phyloP scores from a whole-genome alignment of 768 basidiomycete species.

The Pulveroboletus sp. region DNA sequence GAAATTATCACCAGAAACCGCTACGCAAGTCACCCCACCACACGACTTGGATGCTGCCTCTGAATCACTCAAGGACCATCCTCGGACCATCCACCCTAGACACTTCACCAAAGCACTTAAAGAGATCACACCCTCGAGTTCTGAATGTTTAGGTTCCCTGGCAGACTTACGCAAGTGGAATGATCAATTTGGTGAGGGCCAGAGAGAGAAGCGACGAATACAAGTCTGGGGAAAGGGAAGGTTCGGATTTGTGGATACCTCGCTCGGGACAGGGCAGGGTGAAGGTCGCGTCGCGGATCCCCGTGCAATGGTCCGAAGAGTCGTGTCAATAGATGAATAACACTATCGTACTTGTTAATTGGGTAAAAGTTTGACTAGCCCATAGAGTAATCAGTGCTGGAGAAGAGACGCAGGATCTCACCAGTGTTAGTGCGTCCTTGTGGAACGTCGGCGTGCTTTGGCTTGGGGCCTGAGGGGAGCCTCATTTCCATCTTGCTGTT shows the following conservation, averaged over 20 bases:
- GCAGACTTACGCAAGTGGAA: constrained; percentile 84
- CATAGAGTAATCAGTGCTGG: constrained; percentile 1
- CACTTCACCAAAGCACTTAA: constrained; percentile 83
- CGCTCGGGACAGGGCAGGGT: constrained; percentile 28
- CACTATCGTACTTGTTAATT: constrained; percentile 19
- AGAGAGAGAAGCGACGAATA: constrained; percentile 56
- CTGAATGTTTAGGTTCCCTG: constrained; percentile 73
- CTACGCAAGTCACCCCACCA: not conserved
- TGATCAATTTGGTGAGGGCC: constrained; percentile 89
- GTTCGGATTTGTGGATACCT: constrained; percentile 75
- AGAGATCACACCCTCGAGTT: constrained; percentile 87
- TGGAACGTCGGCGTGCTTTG: constrained; percentile 17
- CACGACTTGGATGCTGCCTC: constrained; percentile 4
- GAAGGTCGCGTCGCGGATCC: constrained; percentile 41
- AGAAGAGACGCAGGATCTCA: too few relatives aligned
- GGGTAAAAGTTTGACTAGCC: constrained; percentile 9
- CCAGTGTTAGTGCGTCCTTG: constrained; percentile 13
- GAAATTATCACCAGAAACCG: constrained; percentile 30
- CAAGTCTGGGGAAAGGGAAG: constrained; percentile 83
- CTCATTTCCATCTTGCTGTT: constrained; percentile 29
- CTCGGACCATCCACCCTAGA: constrained; percentile 44
- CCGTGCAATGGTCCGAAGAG: constrained; percentile 10
- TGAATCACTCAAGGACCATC: constrained; percentile 7
- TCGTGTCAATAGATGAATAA: constrained; percentile 25
- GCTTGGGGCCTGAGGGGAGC: constrained; percentile 18